Evolutionary conservation across 208 protist genomes (phyloP).

Genomic region (Leishmania turanica): DNA sequence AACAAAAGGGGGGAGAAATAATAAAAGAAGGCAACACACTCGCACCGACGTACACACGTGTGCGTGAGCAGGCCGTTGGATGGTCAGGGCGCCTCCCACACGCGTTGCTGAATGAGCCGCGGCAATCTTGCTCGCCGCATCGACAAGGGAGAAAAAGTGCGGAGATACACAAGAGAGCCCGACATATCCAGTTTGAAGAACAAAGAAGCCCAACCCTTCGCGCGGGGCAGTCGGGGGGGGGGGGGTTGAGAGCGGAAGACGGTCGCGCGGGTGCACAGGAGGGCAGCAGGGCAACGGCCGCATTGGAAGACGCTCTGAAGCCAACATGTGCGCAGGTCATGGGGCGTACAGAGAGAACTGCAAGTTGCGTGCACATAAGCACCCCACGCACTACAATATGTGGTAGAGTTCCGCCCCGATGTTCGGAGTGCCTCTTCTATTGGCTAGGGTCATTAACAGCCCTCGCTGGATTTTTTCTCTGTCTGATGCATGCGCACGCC

Average conservation of each 20-base stretch:
- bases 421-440: background rate
- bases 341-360: background rate
- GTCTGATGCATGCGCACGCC: background rate
- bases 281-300: background rate
- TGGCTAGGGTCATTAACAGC: background rate
- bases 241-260: background rate
- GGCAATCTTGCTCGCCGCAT: too few relatives aligned
- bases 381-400: background rate
- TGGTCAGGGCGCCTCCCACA: background rate
- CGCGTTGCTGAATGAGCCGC: background rate
- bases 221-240: background rate
- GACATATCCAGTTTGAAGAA: background rate
- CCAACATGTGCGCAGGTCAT: background rate
- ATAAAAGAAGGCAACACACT: background rate
- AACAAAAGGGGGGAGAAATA: background rate
- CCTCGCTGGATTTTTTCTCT: background rate
- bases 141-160: background rate
- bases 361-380: background rate
- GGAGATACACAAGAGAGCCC: background rate
- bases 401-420: background rate
- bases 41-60: background rate
- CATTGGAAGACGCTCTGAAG: background rate
- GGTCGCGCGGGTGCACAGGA: background rate
- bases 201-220: background rate
- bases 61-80: background rate